Evolutionary conservation across 306 rosid genomes (phyloP).

Genomic region (Quercus wislizeni): DNA sequence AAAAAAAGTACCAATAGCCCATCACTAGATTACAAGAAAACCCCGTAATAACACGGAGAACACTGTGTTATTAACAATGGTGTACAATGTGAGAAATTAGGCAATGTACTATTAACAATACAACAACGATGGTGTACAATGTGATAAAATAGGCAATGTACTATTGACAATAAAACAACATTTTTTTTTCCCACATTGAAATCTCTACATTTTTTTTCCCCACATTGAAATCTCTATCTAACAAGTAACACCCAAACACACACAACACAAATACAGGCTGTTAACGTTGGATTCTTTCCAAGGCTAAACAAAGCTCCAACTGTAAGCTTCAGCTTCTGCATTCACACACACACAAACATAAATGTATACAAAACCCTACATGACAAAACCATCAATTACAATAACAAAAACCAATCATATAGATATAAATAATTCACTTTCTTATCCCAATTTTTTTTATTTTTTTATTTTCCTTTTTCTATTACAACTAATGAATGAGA

Average conservation of each 20-base stretch:
- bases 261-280: constrained; percentile 1
- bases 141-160: too few relatives aligned
- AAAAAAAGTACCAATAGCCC: too few relatives aligned
- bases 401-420: neutral
- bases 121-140: too few relatives aligned
- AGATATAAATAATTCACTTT: neutral
- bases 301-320: constrained; percentile 27
- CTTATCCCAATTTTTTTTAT: neutral
- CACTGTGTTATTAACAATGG: too few relatives aligned
- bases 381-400: neutral
- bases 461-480: neutral
- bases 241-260: neutral
- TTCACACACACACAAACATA: neutral
- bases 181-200: neutral
- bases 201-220: neutral
- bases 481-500: constrained; percentile 18
- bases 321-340: neutral
- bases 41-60: too few relatives aligned
- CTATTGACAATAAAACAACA: neutral
- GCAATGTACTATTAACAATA: too few relatives aligned
- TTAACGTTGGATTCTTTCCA: constrained; percentile 19
- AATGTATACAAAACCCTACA: neutral
- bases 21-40: too few relatives aligned
- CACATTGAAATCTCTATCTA: neutral
- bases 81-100: too few relatives aligned